Conservation (phyloP, 805 yeast species). For the Candida coleopterorum region DNA sequence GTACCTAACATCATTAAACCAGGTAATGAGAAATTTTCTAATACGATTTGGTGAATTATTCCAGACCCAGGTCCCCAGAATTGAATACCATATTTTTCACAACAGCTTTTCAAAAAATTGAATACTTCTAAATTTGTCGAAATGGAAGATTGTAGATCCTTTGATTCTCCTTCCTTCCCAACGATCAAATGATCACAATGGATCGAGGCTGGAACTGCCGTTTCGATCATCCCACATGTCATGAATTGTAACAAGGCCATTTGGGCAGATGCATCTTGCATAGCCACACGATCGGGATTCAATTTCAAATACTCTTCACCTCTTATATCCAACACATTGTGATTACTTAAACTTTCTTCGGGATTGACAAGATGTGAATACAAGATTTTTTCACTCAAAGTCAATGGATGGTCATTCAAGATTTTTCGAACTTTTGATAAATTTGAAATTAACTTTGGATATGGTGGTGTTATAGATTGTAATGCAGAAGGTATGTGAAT, state of each 20-base stretch:
- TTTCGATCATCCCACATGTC: slow-evolving; percentile 87
- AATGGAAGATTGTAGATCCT: slow-evolving; percentile 76
- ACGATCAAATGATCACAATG: slow-evolving; percentile 98
- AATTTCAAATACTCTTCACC: slow-evolving; percentile 89
- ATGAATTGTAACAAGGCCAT: slow-evolving; percentile 98
- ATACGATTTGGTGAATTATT: slow-evolving; percentile 94
- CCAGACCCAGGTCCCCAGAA: slow-evolving; percentile 99
- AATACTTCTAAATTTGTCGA: slow-evolving; percentile 91
- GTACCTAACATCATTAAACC: slow-evolving; percentile 97
- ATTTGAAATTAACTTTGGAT: slow-evolving; percentile 64
- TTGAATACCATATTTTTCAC: slow-evolving; percentile 92
- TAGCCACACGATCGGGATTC: slow-evolving; percentile 96
- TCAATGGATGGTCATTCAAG: slow-evolving; percentile 61
- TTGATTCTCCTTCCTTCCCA: slow-evolving; percentile 88
- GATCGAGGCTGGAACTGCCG: slow-evolving; percentile 91
- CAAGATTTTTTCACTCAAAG: slow-evolving; percentile 90
- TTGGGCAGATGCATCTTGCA: slow-evolving; percentile 99
- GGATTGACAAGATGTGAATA: slow-evolving; percentile 91
- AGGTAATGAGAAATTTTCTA: slow-evolving; percentile 95
- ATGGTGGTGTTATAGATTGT: slow-evolving; percentile 80
- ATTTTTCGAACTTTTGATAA: slow-evolving; percentile 60
- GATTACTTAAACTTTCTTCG: slow-evolving; percentile 62
- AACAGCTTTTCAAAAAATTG: slow-evolving; percentile 89
- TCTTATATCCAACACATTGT: slow-evolving; percentile 54
- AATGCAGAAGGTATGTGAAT: slow-evolving; percentile 53